phyloP scores from a whole-genome alignment of 805 yeast species.

The Clavispora santaluciae region DNA sequence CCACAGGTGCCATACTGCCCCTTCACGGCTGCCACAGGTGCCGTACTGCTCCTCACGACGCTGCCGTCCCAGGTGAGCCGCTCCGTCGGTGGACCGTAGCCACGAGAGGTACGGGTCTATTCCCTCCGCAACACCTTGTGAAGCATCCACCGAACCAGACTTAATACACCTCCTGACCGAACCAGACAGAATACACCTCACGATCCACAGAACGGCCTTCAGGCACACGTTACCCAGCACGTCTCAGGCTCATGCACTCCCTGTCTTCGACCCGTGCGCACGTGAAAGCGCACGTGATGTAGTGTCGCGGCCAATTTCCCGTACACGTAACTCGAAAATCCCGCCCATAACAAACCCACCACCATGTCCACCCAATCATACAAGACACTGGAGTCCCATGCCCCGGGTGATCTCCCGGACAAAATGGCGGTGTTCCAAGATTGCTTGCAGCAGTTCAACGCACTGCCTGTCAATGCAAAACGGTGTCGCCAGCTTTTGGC shows the following conservation, averaged over 20 bases:
- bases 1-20: too few relatives aligned
- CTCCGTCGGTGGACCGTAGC: too few relatives aligned
- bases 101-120: too few relatives aligned
- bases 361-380: slow-evolving; percentile 77
- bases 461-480: slow-evolving; percentile 81
- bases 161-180: too few relatives aligned
- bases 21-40: too few relatives aligned
- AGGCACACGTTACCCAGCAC: not conserved
- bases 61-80: too few relatives aligned
- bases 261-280: not conserved
- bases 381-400: slow-evolving; percentile 73
- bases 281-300: not conserved
- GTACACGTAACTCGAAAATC: slow-evolving; percentile 16
- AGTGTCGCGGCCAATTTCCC: slow-evolving; percentile 4
- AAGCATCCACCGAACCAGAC: too few relatives aligned
- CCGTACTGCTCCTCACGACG: too few relatives aligned
- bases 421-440: slow-evolving; percentile 97
- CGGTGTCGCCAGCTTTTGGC: slow-evolving; percentile 82
- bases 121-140: too few relatives aligned
- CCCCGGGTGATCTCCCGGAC: slow-evolving; percentile 67
- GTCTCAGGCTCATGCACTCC: not conserved
- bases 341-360: slow-evolving; percentile 7
- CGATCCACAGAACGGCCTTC: too few relatives aligned
- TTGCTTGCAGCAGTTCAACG: slow-evolving; percentile 88
- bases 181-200: too few relatives aligned